Percentiles rank a stretch among this genome's conserved stretches.
These are phyloP conservation scores for Melocanna baccifera DNA, from an alignment of 176 grass and related monocot genomes.

Conservation along the genomic window DNA sequence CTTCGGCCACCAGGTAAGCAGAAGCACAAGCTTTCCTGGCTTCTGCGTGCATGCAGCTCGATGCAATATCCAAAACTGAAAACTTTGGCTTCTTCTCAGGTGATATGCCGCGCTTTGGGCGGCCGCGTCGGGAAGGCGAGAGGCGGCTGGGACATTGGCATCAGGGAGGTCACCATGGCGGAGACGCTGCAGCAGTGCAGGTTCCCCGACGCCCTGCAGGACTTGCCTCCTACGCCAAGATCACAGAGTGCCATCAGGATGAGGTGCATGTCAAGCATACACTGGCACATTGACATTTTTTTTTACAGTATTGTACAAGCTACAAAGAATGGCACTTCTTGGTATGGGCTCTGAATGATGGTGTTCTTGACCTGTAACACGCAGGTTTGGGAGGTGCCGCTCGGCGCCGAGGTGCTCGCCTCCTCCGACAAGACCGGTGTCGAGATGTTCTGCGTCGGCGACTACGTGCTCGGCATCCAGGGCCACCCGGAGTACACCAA, in stretches of 20 bases:
- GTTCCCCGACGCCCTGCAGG: constrained; percentile 36
- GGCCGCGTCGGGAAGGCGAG: constrained; percentile 51
- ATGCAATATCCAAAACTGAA: neutral
- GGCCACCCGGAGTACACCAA: constrained; percentile 87
- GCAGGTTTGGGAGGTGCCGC: constrained; percentile 77
- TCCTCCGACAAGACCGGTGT: constrained; percentile 65
- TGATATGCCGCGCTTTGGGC: constrained; percentile 76
- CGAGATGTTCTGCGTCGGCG: constrained; percentile 74
- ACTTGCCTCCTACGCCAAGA: constrained; percentile 43
- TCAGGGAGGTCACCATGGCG: constrained; percentile 56
- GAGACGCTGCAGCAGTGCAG: constrained; percentile 24
- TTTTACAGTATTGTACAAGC: neutral
- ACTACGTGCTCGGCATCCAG: constrained; percentile 74
- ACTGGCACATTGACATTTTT: neutral
- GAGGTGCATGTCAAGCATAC: constrained; percentile 41
- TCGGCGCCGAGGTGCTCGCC: constrained; percentile 62
- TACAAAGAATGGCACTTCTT: neutral
- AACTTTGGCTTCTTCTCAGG: constrained; percentile 20
- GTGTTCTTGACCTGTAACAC: neutral
- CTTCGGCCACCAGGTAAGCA: constrained; percentile 82
- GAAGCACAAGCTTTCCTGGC: neutral
- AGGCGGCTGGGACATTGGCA: constrained; percentile 69
- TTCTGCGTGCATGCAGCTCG: neutral
- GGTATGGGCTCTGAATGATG: neutral
- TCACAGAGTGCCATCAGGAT: constrained; percentile 78